Conservation (phyloP, 108 stramenopile species). For the Conticribra weissflogii region DNA sequence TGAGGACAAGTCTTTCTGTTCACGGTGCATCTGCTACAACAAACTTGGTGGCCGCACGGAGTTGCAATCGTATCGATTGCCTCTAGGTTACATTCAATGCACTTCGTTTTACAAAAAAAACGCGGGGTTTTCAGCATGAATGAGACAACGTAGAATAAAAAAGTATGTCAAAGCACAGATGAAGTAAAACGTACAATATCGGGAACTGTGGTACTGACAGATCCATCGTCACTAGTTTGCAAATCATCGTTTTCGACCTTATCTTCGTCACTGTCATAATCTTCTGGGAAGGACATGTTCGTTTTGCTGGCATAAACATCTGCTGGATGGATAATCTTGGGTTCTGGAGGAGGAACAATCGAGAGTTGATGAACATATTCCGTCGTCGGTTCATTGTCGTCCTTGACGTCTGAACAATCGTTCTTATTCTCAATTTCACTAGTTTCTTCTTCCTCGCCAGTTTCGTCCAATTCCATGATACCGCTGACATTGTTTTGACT, state of each 20-base stretch:
- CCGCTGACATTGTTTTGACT: too few relatives aligned
- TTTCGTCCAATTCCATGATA: too few relatives aligned
- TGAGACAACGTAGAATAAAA: conserved; percentile 40
- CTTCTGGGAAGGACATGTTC: neutral
- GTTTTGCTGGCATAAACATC: neutral
- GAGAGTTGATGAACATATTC: conserved; percentile 2
- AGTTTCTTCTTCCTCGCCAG: too few relatives aligned
- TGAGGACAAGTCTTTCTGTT: conserved; percentile 64
- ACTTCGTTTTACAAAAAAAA: conserved; percentile 24
- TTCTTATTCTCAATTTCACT: too few relatives aligned
- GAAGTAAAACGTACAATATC: conserved; percentile 16
- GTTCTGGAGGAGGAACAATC: conserved; percentile 2
- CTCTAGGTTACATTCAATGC: conserved; percentile 70
- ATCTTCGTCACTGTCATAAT: neutral
- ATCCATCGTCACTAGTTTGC: conserved; percentile 18
- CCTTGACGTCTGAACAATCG: too few relatives aligned
- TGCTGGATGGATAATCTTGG: neutral
- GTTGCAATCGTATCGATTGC: conserved; percentile 76
- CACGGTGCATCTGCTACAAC: conserved; percentile 64
- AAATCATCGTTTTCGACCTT: conserved; percentile 7
- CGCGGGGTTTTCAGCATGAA: conserved; percentile 1
- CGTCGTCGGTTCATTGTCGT: neutral
- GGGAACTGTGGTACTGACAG: conserved; percentile 32
- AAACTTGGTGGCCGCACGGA: conserved; percentile 85
- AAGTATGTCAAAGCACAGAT: neutral